Base-by-base conservation (phyloP, 768 basidiomycete genomes). In the Termitomyces sp. region DNA sequence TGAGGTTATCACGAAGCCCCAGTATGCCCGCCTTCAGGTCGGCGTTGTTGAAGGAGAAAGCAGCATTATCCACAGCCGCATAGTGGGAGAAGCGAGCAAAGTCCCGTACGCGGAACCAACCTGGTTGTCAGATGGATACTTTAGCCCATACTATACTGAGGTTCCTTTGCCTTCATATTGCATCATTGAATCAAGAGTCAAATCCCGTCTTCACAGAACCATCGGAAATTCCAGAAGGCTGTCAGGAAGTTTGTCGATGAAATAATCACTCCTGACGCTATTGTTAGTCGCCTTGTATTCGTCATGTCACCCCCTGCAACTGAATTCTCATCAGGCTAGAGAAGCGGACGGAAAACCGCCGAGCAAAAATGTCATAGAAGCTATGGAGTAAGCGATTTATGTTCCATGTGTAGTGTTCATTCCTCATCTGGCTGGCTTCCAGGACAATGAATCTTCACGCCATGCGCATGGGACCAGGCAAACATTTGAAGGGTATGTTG, bases 51-150 rank as follows among this genome's bases (percentile, higher is more conserved):
- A 84, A 60, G 92, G 86, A 59, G 83, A 91, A 75, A 74, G 81
- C 69, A 81, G 81, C 35, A 72, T 80, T 56, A 83, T 95, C 50
- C 71, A 81, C 53, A 73, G 79, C 26, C 81, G 79, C 18, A 71
- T 79, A n/a, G 68, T 74, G 3, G 93, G 93, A 16, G 82, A 83
- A 62, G 67, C 89, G 35, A 91, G 89, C 66, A 76, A 79, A 60
- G 89, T 98, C 1, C 95, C 96, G 0, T 96, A 95, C 71, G 93
- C 84, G 1, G 95, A 98, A 68, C 93, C 95, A 4, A 88, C 86
- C 9, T 98, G 95, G 91, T 58, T 77, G 60, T 70, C 74, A 28
- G 70, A 74, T 28, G 90, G 88, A 9, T 95, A 84, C 74, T 78
- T 87, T 67, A 84, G 73, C 83, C 94, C 77, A 66, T 90, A 69